Conservation (phyloP, 2,329 filamentous ascomycete genomes). For the Fusarium tanahbumbuense region DNA sequence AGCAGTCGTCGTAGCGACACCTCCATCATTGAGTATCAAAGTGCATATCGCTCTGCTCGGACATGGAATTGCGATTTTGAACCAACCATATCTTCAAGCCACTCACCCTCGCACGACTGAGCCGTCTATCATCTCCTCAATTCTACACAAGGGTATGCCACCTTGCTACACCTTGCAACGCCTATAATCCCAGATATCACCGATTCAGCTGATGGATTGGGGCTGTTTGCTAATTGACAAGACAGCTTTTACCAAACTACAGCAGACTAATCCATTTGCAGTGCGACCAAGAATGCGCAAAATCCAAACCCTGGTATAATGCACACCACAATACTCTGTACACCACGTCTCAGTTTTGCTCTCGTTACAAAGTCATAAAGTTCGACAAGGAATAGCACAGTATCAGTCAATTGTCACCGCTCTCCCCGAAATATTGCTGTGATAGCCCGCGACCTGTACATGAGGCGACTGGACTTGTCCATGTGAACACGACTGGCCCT, state of each 20-base stretch:
- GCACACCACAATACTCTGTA: constrained; percentile 21
- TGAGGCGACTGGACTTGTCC: constrained; percentile 29
- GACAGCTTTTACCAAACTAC: constrained; percentile 30
- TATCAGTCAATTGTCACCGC: constrained; percentile 31
- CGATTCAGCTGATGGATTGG: constrained; percentile 29
- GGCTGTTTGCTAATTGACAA: constrained; percentile 26
- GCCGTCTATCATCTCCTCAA: constrained; percentile 32
- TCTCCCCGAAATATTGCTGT: constrained; percentile 8
- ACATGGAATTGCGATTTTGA: background rate
- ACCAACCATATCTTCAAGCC: constrained; percentile 36
- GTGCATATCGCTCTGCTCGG: constrained; percentile 9
- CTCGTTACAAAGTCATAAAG: constrained; percentile 21
- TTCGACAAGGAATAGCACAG: constrained; percentile 29
- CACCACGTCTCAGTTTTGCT: constrained; percentile 27
- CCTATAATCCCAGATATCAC: constrained; percentile 26
- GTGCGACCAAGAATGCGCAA: constrained; percentile 44
- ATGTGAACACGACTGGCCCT: constrained; percentile 40
- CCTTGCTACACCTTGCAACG: constrained; percentile 6
- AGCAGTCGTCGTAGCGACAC: constrained; percentile 12
- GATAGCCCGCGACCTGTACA: constrained; percentile 31
- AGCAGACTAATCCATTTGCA: constrained; percentile 33
- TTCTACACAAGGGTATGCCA: constrained; percentile 26
- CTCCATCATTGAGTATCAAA: constrained; percentile 3
- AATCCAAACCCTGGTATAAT: constrained; percentile 41
- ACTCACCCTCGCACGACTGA: constrained; percentile 34